Conservation (phyloP, 176 grass and related monocot species). For the Avena insularis region DNA sequence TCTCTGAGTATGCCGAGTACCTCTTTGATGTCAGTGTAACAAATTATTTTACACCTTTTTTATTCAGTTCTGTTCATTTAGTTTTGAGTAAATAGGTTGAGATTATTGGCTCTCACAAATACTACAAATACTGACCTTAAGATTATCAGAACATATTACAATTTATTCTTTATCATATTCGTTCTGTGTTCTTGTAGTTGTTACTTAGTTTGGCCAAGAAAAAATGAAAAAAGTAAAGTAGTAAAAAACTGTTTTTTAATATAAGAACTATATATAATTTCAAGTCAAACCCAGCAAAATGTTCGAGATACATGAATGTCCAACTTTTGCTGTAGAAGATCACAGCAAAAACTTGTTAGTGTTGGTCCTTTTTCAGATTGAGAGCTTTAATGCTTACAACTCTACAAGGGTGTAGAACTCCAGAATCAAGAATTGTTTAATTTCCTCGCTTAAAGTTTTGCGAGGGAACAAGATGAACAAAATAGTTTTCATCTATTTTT, state of each 20-base stretch:
- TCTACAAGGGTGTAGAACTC: constrained; percentile 3
- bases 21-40: constrained; percentile 73
- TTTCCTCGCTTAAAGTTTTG: constrained; percentile 8
- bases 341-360: background rate
- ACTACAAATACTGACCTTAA: background rate
- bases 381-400: background rate
- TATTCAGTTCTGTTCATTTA: constrained; percentile 3
- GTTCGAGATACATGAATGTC: background rate
- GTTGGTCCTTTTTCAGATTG: background rate
- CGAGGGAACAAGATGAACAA: background rate
- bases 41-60: constrained; percentile 17
- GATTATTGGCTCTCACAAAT: constrained; percentile 23
- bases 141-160: constrained; percentile 4
- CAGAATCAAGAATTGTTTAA: background rate
- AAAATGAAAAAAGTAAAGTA: background rate
- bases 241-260: constrained; percentile 4
- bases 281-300: constrained; percentile 11
- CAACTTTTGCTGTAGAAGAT: constrained; percentile 26
- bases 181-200: constrained; percentile 14
- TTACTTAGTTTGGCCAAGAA: background rate
- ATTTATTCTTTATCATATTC: constrained; percentile 12
- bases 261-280: background rate
- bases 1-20: constrained; percentile 73
- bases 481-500: background rate
- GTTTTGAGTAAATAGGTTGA: background rate